Percentiles rank a stretch among this genome's conserved stretches.
Conservation (phyloP, 2,329 filamentous ascomycete species). For the Trichoderma cornu-damae region DNA sequence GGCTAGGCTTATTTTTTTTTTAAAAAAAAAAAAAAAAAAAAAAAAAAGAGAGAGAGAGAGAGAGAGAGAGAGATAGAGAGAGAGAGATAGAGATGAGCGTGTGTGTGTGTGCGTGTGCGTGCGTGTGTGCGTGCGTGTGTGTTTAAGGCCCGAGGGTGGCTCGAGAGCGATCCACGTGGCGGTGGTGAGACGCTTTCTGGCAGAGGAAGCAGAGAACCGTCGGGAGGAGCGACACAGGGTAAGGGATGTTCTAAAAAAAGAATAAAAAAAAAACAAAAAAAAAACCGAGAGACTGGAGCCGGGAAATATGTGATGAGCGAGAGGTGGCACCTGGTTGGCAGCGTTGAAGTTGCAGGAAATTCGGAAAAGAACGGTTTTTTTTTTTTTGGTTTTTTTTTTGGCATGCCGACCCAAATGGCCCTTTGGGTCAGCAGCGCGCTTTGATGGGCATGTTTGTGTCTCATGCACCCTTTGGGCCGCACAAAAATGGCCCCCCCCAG, state of each 20-base stretch:
- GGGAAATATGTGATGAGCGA: neutral
- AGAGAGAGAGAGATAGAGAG: no score
- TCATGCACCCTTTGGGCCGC: constrained; percentile 4
- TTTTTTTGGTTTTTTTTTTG: no score
- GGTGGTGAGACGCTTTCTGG: constrained; percentile 3
- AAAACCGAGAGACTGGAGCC: neutral
- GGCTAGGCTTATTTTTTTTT: no score
- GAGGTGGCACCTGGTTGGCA: neutral
- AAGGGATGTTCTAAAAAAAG: neutral
- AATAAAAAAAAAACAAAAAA: neutral
- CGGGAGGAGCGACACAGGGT: constrained; percentile 13
- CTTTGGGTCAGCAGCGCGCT: neutral
- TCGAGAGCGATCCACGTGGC: constrained; percentile 18
- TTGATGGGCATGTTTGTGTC: neutral
- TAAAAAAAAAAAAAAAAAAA: neutral
- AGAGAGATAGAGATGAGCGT: no score
- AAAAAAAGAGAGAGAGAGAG: neutral
- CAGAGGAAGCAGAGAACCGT: no score
- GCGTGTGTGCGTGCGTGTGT: neutral
- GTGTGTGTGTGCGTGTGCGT: no score
- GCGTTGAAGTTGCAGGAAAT: neutral
- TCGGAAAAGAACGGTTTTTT: no score
- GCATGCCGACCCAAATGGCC: neutral
- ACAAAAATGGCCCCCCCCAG: neutral
- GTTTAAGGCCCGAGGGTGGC: constrained; percentile 10